A percentile compares a stretch with the other conserved stretches of the same genome.
Evolutionary conservation across 2,329 filamentous ascomycete species (phyloP).

Genomic region (Acrocalymma vagum): DNA sequence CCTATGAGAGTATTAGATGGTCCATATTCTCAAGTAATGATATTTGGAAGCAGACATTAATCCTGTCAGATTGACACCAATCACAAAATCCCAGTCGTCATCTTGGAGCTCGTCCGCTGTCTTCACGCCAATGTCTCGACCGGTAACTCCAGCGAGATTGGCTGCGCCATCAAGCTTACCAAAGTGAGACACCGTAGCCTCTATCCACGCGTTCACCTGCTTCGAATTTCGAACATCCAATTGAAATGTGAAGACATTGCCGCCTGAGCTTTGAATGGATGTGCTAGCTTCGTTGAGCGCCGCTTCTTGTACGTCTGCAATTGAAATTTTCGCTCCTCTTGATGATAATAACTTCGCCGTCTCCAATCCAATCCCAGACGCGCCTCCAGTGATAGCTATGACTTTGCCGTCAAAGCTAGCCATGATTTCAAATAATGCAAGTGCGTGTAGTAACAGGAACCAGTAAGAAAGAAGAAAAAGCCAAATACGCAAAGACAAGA

Average conservation of each 20-base stretch:
- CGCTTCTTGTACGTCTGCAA: constrained; percentile 38
- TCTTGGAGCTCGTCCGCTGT: constrained; percentile 17
- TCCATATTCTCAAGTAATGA: no score
- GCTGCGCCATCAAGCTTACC: constrained; percentile 50
- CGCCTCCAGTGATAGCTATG: constrained; percentile 17
- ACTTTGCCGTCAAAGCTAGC: constrained; percentile 13
- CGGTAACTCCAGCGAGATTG: constrained; percentile 48
- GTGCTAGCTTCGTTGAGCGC: constrained; percentile 45
- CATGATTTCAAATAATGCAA: constrained; percentile 7
- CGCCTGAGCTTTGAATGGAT: constrained; percentile 8
- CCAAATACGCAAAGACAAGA: no score
- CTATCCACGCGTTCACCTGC: constrained; percentile 52
- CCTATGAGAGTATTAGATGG: no score
- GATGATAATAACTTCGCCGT: constrained; percentile 54
- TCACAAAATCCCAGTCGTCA: constrained; percentile 23
- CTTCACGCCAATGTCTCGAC: constrained; percentile 16
- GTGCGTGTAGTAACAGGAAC: no score
- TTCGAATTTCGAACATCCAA: constrained; percentile 53
- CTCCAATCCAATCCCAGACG: constrained; percentile 55
- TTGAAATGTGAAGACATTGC: constrained; percentile 30
- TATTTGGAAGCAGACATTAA: constrained; percentile 36
- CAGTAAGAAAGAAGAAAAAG: no score
- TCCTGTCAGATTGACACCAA: constrained; percentile 51
- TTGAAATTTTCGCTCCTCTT: constrained; percentile 43
- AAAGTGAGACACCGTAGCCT: constrained; percentile 40